Evolutionary conservation across 805 yeast species (phyloP).

Genomic region (Saccharomycodes ludwigii): DNA sequence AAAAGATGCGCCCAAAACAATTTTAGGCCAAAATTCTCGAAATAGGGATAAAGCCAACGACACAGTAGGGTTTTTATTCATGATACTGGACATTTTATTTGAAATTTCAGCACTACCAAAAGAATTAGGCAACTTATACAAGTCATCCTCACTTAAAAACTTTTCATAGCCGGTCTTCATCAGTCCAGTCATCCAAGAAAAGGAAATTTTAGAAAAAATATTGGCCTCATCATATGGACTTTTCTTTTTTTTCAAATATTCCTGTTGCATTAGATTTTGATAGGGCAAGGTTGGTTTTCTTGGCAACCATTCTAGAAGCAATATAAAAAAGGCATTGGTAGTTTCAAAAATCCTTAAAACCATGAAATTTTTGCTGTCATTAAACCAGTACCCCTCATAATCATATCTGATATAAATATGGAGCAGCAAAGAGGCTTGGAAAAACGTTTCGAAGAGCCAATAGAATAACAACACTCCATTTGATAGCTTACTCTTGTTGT

Average conservation of each 20-base stretch:
- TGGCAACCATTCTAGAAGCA: slow-evolving; percentile 28
- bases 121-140: slow-evolving; percentile 65
- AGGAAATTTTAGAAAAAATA: slow-evolving; percentile 64
- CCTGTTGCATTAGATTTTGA: slow-evolving; percentile 25
- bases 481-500: slow-evolving; percentile 51
- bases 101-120: slow-evolving; percentile 46
- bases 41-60: slow-evolving; percentile 51
- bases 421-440: slow-evolving; percentile 33
- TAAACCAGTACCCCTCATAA: slow-evolving; percentile 19
- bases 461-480: slow-evolving; percentile 57
- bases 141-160: slow-evolving; percentile 42
- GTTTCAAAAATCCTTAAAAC: slow-evolving; percentile 23
- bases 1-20: slow-evolving; percentile 57
- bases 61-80: slow-evolving; percentile 38
- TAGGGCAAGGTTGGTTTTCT: slow-evolving; percentile 29
- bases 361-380: slow-evolving; percentile 15
- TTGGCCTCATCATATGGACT: slow-evolving; percentile 36
- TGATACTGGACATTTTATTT: slow-evolving; percentile 36
- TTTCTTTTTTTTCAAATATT: slow-evolving; percentile 17
- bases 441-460: slow-evolving; percentile 52
- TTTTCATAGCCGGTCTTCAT: slow-evolving; percentile 67
- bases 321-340: slow-evolving; percentile 20
- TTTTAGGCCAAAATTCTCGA: slow-evolving; percentile 66
- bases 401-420: slow-evolving; percentile 26
- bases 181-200: slow-evolving; percentile 82